Evolutionary conservation across 441 rosid genomes (phyloP).

Genomic region (Sinapis alba): DNA sequence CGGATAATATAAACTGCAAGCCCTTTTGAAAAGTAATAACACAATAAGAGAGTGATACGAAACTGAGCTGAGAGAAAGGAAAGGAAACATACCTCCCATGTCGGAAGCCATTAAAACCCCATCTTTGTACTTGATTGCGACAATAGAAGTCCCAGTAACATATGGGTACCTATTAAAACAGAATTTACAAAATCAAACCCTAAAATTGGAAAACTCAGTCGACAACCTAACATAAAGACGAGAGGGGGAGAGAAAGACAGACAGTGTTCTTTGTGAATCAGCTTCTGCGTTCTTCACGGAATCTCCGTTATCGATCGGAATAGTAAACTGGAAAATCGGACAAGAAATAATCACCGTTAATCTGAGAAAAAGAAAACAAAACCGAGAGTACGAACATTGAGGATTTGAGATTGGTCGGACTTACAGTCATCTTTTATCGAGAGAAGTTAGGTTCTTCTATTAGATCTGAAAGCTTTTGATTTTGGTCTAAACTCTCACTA

Average conservation of each 20-base stretch:
- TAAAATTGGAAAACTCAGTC: constrained; percentile 10
- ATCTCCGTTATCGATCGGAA: constrained; percentile 39
- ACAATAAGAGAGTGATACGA: background rate
- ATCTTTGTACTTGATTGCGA: constrained; percentile 90
- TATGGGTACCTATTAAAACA: constrained; percentile 79
- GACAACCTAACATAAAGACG: constrained; percentile 2
- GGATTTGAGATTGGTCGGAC: background rate
- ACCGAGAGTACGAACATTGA: background rate
- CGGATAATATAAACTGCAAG: background rate
- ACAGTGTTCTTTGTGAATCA: constrained; percentile 67
- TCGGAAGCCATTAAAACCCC: constrained; percentile 97
- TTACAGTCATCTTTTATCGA: constrained; percentile 35
- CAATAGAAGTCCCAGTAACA: constrained; percentile 89
- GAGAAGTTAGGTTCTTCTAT: constrained; percentile 11
- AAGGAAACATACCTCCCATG: constrained; percentile 70
- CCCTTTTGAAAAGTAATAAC: background rate
- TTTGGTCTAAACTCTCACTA: constrained; percentile 1
- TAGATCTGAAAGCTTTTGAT: constrained; percentile 23
- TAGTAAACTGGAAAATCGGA: constrained; percentile 32
- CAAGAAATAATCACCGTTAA: background rate
- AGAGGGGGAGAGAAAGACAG: background rate
- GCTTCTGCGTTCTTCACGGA: constrained; percentile 46
- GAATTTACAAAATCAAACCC: constrained; percentile 11
- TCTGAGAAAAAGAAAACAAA: background rate
- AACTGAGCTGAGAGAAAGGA: background rate